A percentile compares a stretch with the other conserved stretches of the same genome.
These are phyloP conservation scores for Brassica carinata DNA, from an alignment of 345 rosid species.

Conservation along the genomic window DNA sequence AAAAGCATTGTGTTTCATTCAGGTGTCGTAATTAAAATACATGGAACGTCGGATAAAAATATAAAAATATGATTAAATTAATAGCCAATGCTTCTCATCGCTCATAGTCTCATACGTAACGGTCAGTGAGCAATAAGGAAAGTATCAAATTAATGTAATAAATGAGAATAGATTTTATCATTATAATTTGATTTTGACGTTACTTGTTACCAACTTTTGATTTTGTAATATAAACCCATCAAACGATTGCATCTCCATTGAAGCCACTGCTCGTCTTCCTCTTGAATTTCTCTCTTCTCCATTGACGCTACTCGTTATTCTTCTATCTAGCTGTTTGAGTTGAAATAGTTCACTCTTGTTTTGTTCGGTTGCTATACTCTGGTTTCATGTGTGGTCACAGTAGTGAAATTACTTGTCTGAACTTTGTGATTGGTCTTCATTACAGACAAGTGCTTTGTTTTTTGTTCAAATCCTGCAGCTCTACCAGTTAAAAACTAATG, in stretches of 20 bases:
- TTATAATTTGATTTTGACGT: too few species aligned
- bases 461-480: conserved; percentile 97
- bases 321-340: not conserved
- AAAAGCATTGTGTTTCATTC: not conserved
- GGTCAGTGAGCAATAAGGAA: too few species aligned
- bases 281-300: too few species aligned
- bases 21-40: conserved; percentile 25
- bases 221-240: too few species aligned
- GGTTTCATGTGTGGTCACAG: not conserved
- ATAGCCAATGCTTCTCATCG: too few species aligned
- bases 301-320: not conserved
- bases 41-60: not conserved
- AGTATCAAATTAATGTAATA: too few species aligned
- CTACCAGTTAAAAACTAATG: conserved; percentile 71
- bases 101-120: too few species aligned
- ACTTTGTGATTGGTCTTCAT: conserved; percentile 67
- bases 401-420: conserved; percentile 33
- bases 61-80: too few species aligned
- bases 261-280: too few species aligned
- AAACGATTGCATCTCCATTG: too few species aligned
- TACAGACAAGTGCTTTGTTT: conserved; percentile 96
- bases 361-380: not conserved
- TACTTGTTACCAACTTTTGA: too few species aligned
- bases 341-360: conserved; percentile 1
- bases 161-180: too few species aligned